These are phyloP conservation scores for Diaporthe citriasiana DNA, from an alignment of 2,329 filamentous ascomycete genomes.

Conservation along the genomic window DNA sequence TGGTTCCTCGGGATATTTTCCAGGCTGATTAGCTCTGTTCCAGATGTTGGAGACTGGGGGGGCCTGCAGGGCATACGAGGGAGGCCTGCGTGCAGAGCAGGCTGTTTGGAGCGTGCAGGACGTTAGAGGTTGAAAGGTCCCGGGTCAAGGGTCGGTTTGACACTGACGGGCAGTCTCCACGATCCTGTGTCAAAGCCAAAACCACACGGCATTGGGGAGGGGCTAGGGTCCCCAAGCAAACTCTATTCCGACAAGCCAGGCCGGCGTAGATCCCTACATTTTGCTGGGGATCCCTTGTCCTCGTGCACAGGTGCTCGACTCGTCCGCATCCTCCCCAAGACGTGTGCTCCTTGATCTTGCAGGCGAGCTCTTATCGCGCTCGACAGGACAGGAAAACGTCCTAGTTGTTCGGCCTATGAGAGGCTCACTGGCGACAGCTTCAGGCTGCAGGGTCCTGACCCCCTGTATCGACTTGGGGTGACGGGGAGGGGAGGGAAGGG, in stretches of 20 bases:
- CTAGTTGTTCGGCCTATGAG: constrained; percentile 5
- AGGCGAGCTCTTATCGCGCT: constrained; percentile 12
- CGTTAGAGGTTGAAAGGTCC: constrained; percentile 25
- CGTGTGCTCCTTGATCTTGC: constrained; percentile 24
- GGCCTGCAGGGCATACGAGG: constrained; percentile 14
- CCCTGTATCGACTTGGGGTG: background rate
- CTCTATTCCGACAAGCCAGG: constrained; percentile 31
- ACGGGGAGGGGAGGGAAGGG: background rate
- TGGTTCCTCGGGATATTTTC: constrained; percentile 33
- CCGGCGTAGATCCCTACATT: background rate
- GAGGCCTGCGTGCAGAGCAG: constrained; percentile 18
- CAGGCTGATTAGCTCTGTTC: constrained; percentile 24
- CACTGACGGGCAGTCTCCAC: constrained; percentile 34
- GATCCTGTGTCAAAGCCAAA: constrained; percentile 38
- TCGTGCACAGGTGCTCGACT: constrained; percentile 4
- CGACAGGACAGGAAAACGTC: constrained; percentile 20
- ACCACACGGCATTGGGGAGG: constrained; percentile 12
- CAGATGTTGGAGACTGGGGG: constrained; percentile 13
- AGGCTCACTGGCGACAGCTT: background rate
- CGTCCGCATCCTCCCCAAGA: constrained; percentile 13
- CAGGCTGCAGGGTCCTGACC: constrained; percentile 9
- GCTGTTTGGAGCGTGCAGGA: constrained; percentile 22
- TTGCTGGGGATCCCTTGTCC: background rate
- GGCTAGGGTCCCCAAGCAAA: constrained; percentile 33
- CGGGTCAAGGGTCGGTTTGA: constrained; percentile 37